Evolutionary conservation across 352 stramenopile species (phyloP).

Genomic region (Globisporangium megalacanthum): DNA sequence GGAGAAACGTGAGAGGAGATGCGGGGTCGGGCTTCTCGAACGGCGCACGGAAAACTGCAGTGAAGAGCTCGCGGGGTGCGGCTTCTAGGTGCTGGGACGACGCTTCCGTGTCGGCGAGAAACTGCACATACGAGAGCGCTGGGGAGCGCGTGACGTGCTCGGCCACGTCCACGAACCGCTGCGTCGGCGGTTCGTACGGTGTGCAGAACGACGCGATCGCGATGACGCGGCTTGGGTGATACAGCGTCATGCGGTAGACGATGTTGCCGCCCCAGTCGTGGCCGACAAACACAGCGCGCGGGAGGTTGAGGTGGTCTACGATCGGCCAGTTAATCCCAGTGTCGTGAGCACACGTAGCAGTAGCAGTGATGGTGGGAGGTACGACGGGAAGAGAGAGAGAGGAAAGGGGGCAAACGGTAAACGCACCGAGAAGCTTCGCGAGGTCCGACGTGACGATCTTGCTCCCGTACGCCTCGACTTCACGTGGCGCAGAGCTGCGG

Average conservation of each 20-base stretch:
- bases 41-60: conserved; percentile 26
- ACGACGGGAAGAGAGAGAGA: neutral
- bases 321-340: neutral
- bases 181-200: conserved; percentile 33
- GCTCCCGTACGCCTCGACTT: conserved; percentile 33
- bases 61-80: conserved; percentile 26
- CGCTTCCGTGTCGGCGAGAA: conserved; percentile 26
- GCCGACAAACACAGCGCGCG: conserved; percentile 39
- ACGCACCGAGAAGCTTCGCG: conserved; percentile 28
- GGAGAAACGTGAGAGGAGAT: conserved; percentile 15
- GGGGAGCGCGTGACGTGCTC: conserved; percentile 20
- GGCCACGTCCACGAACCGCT: conserved; percentile 32
- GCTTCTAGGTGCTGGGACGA: conserved; percentile 29
- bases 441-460: conserved; percentile 47
- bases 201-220: conserved; percentile 53
- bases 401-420: neutral
- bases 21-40: conserved; percentile 15
- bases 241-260: conserved; percentile 52
- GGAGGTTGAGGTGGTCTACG: conserved; percentile 40
- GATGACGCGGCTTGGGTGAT: conserved; percentile 46
- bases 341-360: neutral
- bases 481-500: conserved; percentile 33
- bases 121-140: conserved; percentile 35
- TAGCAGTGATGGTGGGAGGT: too few species aligned
- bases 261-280: conserved; percentile 57